Percentiles rank a stretch among this genome's conserved stretches.
Evolutionary conservation across 2,329 filamentous ascomycete species (phyloP).

Genomic region (Paecilomyces fulvus): DNA sequence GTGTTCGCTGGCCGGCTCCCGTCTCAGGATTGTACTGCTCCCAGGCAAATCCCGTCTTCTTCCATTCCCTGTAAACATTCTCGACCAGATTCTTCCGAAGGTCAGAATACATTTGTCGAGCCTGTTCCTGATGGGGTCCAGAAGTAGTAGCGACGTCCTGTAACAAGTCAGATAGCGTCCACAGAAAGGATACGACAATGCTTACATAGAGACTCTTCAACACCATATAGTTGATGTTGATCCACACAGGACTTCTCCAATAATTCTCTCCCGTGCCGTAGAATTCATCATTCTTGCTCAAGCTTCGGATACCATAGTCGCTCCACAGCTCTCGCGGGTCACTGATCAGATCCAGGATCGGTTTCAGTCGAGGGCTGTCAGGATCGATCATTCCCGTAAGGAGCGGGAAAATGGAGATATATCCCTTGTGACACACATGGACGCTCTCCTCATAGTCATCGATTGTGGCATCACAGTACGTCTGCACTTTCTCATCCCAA

Average conservation of each 20-base stretch:
- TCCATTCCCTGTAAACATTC: conserved; percentile 82
- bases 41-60: conserved; percentile 91
- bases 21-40: conserved; percentile 96
- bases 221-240: conserved; percentile 90
- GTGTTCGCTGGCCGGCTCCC: conserved; percentile 84
- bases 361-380: conserved; percentile 65
- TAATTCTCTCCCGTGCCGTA: conserved; percentile 95
- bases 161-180: conserved; percentile 4
- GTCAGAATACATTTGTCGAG: conserved; percentile 63
- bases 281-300: conserved; percentile 73
- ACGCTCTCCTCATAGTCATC: conserved; percentile 88
- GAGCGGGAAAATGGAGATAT: conserved; percentile 90
- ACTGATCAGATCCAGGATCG: conserved; percentile 66
- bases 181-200: conserved; percentile 12
- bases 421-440: conserved; percentile 93
- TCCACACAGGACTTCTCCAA: conserved; percentile 91
- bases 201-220: conserved; percentile 69
- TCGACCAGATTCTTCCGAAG: conserved; percentile 79
- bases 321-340: conserved; percentile 87
- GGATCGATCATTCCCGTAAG: conserved; percentile 69
- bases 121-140: conserved; percentile 61
- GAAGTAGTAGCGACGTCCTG: conserved; percentile 55
- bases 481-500: conserved; percentile 72
- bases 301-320: conserved; percentile 74
- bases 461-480: conserved; percentile 90